phyloP scores from a whole-genome alignment of 768 basidiomycete genomes.

The Cystoderma amianthinum region DNA sequence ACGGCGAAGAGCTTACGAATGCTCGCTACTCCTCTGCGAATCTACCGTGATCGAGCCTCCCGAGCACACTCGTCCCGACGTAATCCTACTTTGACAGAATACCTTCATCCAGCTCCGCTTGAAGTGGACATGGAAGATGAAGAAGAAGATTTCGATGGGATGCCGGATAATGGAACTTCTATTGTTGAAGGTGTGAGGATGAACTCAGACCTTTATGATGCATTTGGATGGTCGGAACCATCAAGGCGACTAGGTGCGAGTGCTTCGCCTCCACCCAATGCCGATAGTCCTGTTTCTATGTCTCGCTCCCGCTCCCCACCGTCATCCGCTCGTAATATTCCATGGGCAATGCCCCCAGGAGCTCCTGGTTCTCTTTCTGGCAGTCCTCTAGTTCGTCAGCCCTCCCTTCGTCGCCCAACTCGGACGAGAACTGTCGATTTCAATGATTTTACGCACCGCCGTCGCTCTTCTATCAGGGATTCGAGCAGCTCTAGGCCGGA shows the following conservation, averaged over 20 bases:
- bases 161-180: conserved; percentile 28
- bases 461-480: conserved; percentile 46
- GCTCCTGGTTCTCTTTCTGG: conserved; percentile 9
- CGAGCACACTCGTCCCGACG: conserved; percentile 30
- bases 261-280: conserved; percentile 11
- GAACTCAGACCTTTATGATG: conserved; percentile 61
- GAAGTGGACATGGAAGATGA: conserved; percentile 61
- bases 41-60: conserved; percentile 37
- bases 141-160: conserved; percentile 54
- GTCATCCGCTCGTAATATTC: conserved; percentile 16
- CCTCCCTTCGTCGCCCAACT: conserved; percentile 53
- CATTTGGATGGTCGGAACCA: conserved; percentile 27
- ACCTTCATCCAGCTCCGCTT: conserved; percentile 42
- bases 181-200: conserved; percentile 48
- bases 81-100: conserved; percentile 40
- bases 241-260: conserved; percentile 7
- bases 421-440: conserved; percentile 58
- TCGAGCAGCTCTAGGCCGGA: conserved; percentile 18
- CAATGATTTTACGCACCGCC: conserved; percentile 62
- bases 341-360: conserved; percentile 23
- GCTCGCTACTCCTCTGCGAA: conserved; percentile 44
- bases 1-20: conserved; percentile 58
- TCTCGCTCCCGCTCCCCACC: conserved; percentile 14
- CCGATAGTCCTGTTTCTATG: not conserved
- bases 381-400: conserved; percentile 41